phyloP scores from a whole-genome alignment of 2,329 filamentous ascomycete species.

The Phoma sp. region DNA sequence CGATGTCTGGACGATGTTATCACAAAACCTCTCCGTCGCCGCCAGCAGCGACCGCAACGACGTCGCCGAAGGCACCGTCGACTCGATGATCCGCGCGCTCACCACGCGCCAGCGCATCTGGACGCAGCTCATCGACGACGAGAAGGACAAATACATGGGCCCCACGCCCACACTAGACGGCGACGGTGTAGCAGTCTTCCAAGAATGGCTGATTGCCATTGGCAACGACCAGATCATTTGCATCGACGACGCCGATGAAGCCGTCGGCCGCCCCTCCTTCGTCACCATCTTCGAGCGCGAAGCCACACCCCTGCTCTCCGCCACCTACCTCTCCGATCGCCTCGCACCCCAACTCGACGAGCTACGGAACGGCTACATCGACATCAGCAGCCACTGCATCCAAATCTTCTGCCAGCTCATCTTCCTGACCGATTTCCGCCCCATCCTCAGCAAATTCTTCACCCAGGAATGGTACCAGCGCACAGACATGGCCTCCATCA shows the following conservation, averaged over 20 bases:
- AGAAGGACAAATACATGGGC: slow-evolving; percentile 74
- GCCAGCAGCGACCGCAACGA: slow-evolving; percentile 85
- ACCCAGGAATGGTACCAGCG: slow-evolving; percentile 86
- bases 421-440: slow-evolving; percentile 86
- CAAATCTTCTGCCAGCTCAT: slow-evolving; percentile 85
- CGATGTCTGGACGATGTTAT: slow-evolving; percentile 97
- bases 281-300: slow-evolving; percentile 85
- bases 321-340: slow-evolving; percentile 73
- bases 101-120: slow-evolving; percentile 83
- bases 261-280: slow-evolving; percentile 74
- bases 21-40: slow-evolving; percentile 88
- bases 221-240: slow-evolving; percentile 99
- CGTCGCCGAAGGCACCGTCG: slow-evolving; percentile 92
- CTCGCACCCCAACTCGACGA: slow-evolving; percentile 75
- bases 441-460: slow-evolving; percentile 88
- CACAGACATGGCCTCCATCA: slow-evolving; percentile 90
- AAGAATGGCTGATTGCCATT: slow-evolving; percentile 94
- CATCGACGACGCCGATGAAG: slow-evolving; percentile 77
- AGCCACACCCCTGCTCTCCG: slow-evolving; percentile 80
- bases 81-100: slow-evolving; percentile 91
- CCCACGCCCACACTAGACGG: slow-evolving; percentile 65
- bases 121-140: slow-evolving; percentile 87
- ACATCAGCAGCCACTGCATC: slow-evolving; percentile 94
- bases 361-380: slow-evolving; percentile 90
- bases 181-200: slow-evolving; percentile 75